Evolutionary conservation across 257 asterid species (phyloP).

Genomic region (Solanum pennellii): DNA sequence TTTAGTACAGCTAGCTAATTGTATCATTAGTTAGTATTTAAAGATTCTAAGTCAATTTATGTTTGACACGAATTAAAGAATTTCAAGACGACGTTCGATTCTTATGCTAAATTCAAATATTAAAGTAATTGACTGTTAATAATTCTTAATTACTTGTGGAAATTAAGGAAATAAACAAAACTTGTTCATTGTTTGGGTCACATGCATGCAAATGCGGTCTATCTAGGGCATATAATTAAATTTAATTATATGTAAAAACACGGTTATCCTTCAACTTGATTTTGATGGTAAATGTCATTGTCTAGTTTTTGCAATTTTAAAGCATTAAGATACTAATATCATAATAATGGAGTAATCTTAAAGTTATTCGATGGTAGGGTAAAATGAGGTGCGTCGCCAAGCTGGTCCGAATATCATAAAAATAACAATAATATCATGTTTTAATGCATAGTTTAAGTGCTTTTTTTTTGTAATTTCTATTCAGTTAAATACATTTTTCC

Average conservation of each 20-base stretch:
- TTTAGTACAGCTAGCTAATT: background rate
- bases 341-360: background rate
- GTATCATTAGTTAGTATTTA: background rate
- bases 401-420: background rate
- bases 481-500: background rate
- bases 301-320: background rate
- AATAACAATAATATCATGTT: background rate
- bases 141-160: background rate
- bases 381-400: accelerated
- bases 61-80: background rate
- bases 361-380: background rate
- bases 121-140: background rate
- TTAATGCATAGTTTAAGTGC: background rate
- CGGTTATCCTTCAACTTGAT: background rate
- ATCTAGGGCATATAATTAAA: background rate
- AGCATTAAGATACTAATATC: background rate
- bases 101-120: background rate
- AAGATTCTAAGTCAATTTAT: background rate
- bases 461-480: background rate
- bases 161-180: background rate
- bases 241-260: background rate
- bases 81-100: background rate
- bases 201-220: background rate
- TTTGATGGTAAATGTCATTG: background rate
- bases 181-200: background rate